Base-by-base conservation (phyloP, 2,329 filamentous ascomycete species). In the Colletotrichum orchidophilum region DNA sequence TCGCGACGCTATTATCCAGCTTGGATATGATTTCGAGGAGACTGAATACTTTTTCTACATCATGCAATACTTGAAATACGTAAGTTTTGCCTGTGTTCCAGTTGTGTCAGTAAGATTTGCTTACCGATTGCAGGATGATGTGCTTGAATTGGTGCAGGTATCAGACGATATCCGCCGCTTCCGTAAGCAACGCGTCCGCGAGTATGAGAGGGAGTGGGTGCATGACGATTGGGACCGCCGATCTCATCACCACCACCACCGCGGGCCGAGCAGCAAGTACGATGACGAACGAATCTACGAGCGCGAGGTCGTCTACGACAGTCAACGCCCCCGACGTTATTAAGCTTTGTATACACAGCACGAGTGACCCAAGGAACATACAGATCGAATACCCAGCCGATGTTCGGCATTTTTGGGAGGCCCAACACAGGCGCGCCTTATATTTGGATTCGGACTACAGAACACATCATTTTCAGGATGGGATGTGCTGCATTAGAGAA, bases 31-130 rank as follows among this genome's bases (percentile, higher is more conserved):
- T 71, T 98, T 92, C 78, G 94, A 98, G 79, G 95, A 98, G 86
- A 96, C 94, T 0, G 92, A 94, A 64, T 90, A 88, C 73, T 97
- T 94, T 82, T 98, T 93, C 82, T 98, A 98, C 81, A 90, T 98
- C 55, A 96, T 97, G 85, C 91, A 96, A 73, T 98, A 97, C 80
- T 87, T 99, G 63, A 86, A 88, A 83, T 95, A 96, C 79, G 95
- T 97, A 86, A 88, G 94, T 90, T 9, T 15, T 8, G n/a, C 29
- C 6, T 3, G 1, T 46, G 55, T 61, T 11, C 53, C 58, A 63
- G 57, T 11, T 33, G 7, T 33, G 5, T 46, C 15, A 13, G 11
- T 7, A 8, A n/a, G 15, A 7, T 58, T 39, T 21, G 39, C 83
- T 86, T 77, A 86, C 76, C 35, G 12, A 18, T 12, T 29, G 64